Conservation (phyloP, 495 filamentous ascomycete genomes). For the Annulohypoxylon maeteangense region DNA sequence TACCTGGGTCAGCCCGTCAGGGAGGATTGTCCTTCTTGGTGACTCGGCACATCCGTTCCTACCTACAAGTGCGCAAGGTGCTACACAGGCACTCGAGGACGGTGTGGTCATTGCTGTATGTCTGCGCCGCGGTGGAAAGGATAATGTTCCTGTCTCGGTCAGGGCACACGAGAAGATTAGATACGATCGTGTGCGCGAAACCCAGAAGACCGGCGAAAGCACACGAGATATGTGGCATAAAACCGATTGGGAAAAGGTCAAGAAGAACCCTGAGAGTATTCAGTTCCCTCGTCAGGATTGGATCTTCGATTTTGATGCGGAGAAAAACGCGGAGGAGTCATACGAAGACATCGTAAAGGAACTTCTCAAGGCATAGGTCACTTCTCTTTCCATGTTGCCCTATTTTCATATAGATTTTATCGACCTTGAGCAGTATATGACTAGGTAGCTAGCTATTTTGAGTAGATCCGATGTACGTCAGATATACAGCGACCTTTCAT, state of each 20-base stretch:
- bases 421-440: neutral
- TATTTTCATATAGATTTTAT: neutral
- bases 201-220: slow-evolving; percentile 65
- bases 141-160: slow-evolving; percentile 57
- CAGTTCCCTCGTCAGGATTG: slow-evolving; percentile 65
- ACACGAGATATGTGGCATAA: slow-evolving; percentile 68
- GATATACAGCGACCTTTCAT: neutral
- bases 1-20: slow-evolving; percentile 68
- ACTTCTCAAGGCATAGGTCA: slow-evolving; percentile 10
- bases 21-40: slow-evolving; percentile 66
- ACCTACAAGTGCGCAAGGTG: slow-evolving; percentile 71
- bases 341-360: slow-evolving; percentile 56
- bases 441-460: neutral
- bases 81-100: slow-evolving; percentile 74
- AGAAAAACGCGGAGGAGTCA: slow-evolving; percentile 64
- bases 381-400: too few relatives aligned
- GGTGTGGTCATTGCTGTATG: slow-evolving; percentile 68
- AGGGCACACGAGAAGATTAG: slow-evolving; percentile 62
- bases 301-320: slow-evolving; percentile 67
- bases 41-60: slow-evolving; percentile 74
- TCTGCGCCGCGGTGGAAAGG: slow-evolving; percentile 64
- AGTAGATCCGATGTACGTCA: neutral
- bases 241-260: slow-evolving; percentile 65
- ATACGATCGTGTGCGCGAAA: slow-evolving; percentile 58
- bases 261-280: slow-evolving; percentile 62